Conservation (phyloP, 202 grass and related monocot genomes). For the Saccharum hybrid region DNA sequence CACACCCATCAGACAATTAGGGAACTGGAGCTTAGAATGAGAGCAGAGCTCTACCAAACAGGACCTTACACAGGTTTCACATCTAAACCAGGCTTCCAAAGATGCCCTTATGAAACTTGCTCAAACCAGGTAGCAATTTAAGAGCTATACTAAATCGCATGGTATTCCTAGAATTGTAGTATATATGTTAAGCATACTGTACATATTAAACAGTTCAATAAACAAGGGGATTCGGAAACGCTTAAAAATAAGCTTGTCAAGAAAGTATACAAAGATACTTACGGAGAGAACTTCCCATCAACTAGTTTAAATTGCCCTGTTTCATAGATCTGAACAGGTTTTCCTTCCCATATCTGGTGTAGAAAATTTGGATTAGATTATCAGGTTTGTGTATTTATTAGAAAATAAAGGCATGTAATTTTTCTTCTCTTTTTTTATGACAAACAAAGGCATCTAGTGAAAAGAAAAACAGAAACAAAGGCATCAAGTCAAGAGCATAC, state of each 20-base stretch:
- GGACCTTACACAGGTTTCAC: not conserved
- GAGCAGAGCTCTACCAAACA: not conserved
- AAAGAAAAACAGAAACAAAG: constrained; percentile 23
- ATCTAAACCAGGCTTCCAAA: not conserved
- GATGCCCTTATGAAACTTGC: not conserved
- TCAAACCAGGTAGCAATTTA: constrained; percentile 2
- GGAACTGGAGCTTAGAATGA: not conserved
- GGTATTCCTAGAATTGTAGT: constrained; percentile 1
- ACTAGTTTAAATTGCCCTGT: constrained; percentile 93
- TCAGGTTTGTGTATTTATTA: constrained; percentile 28
- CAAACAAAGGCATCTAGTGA: constrained; percentile 25
- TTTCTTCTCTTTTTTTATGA: not conserved
- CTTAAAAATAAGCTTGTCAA: constrained; percentile 32
- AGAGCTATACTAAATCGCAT: constrained; percentile 8
- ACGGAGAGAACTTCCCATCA: constrained; percentile 99
- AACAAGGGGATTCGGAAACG: constrained; percentile 27
- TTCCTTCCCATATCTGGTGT: constrained; percentile 98
- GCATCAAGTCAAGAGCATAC: constrained; percentile 61
- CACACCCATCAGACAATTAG: not conserved
- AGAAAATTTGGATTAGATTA: constrained; percentile 44
- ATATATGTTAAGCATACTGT: not conserved
- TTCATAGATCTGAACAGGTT: constrained; percentile 93
- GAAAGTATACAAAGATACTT: constrained; percentile 57
- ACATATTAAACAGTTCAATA: constrained; percentile 28
- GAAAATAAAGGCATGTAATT: constrained; percentile 34